A percentile compares a stretch with the other conserved stretches of the same genome.
Conservation (phyloP, 1,284 basidiomycete genomes). For the Leccinum ponderosum region DNA sequence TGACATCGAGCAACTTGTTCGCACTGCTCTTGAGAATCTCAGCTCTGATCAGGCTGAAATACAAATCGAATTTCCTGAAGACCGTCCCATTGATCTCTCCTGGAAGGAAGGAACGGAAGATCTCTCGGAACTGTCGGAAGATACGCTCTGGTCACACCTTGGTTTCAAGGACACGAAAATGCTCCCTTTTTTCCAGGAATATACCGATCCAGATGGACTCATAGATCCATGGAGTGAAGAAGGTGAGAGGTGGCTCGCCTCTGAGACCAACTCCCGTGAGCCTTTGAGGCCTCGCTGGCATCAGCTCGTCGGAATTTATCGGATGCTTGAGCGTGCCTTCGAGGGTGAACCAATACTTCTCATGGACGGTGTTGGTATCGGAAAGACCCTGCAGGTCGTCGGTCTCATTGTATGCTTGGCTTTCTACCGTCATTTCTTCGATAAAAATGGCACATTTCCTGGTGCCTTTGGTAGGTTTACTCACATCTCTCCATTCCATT, state of each 20-base stretch:
- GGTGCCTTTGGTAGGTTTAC: conserved; percentile 4
- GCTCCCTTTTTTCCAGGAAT: not conserved
- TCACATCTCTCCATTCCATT: not conserved
- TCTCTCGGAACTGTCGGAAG: not conserved
- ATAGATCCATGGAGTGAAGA: not conserved
- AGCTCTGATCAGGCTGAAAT: not conserved
- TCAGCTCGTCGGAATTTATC: conserved; percentile 14
- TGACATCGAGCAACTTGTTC: not conserved
- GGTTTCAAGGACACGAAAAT: not conserved
- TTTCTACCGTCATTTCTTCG: not conserved
- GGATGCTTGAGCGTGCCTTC: conserved; percentile 9
- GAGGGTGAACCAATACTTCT: conserved; percentile 1
- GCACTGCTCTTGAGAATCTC: not conserved
- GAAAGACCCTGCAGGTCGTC: conserved; percentile 15
- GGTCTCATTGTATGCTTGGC: conserved; percentile 3
- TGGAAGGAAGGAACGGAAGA: not conserved
- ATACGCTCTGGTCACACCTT: not conserved
- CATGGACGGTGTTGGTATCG: conserved; percentile 18
- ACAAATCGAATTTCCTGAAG: not conserved
- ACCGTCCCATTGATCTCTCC: not conserved
- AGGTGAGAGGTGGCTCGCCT: not conserved
- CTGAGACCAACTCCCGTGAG: not conserved
- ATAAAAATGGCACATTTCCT: conserved; percentile 3
- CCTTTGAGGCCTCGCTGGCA: conserved; percentile 14
- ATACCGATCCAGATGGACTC: not conserved